Conservation (phyloP, 345 rosid genomes). For the Citrus sp. region DNA sequence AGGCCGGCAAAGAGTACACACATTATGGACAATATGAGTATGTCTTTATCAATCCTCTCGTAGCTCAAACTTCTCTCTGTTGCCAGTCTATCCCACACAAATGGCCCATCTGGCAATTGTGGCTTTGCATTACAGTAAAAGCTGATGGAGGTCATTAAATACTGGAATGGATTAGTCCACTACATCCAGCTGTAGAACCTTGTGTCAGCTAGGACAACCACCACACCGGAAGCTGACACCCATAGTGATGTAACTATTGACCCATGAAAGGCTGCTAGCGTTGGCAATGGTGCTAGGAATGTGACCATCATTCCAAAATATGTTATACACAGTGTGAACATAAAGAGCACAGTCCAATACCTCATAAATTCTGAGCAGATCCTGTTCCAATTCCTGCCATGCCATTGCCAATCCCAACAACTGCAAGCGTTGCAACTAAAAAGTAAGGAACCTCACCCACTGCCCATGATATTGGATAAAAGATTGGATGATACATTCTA, state of each 20-base stretch:
- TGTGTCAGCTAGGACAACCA: conserved; percentile 25
- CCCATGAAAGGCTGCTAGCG: conserved; percentile 35
- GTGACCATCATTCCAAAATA: conserved; percentile 41
- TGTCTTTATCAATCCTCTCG: conserved; percentile 19
- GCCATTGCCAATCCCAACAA: conserved; percentile 32
- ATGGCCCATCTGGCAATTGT: conserved; percentile 22
- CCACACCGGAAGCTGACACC: conserved; percentile 33
- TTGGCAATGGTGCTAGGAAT: conserved; percentile 36
- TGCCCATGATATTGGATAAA: conserved; percentile 38
- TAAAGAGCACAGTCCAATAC: conserved; percentile 30
- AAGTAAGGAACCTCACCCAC: conserved; percentile 33
- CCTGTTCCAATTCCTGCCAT: conserved; percentile 33
- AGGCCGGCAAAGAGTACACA: conserved; percentile 27
- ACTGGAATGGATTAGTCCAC: conserved; percentile 34
- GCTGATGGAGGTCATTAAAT: conserved; percentile 23
- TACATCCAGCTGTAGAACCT: conserved; percentile 34
- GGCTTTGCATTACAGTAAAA: conserved; percentile 26
- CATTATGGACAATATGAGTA: conserved; percentile 21
- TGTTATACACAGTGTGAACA: conserved; percentile 27
- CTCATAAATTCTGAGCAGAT: conserved; percentile 16
- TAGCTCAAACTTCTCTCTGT: conserved; percentile 25
- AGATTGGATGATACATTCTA: conserved; percentile 34
- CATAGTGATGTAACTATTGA: conserved; percentile 28
- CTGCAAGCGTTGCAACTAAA: conserved; percentile 28
- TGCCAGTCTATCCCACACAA: conserved; percentile 32